A percentile compares a stretch with the other conserved stretches of the same genome.
These are phyloP conservation scores for Mitragyna speciosa DNA, from an alignment of 257 asterid genomes.

Conservation along the genomic window DNA sequence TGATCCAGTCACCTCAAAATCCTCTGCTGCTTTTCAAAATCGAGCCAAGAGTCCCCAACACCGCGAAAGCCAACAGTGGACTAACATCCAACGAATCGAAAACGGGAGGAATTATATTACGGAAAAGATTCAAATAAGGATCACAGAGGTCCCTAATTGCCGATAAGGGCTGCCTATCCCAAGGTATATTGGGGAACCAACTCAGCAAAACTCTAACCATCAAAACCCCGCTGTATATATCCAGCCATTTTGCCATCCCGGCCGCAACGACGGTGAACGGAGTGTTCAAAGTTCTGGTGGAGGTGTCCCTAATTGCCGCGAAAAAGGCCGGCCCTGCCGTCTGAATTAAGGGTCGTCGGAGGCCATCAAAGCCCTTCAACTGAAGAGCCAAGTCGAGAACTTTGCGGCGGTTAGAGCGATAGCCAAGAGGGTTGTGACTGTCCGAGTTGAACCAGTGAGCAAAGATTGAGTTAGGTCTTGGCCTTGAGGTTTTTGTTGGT, in stretches of 20 bases:
- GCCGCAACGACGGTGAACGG: slow-evolving; percentile 92
- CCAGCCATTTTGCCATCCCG: slow-evolving; percentile 90
- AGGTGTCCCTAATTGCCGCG: slow-evolving; percentile 55
- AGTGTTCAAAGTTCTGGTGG: slow-evolving; percentile 58
- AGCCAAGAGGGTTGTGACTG: slow-evolving; percentile 60
- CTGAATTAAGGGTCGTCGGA: slow-evolving; percentile 31
- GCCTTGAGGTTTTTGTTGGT: too few relatives aligned
- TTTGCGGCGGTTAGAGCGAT: slow-evolving; percentile 51
- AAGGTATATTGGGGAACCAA: slow-evolving; percentile 95
- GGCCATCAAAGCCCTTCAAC: slow-evolving; percentile 27
- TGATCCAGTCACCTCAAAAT: slow-evolving; percentile 30
- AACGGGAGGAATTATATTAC: slow-evolving; percentile 85
- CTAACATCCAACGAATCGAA: slow-evolving; percentile 80
- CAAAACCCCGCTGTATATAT: slow-evolving; percentile 78
- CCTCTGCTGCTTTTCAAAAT: slow-evolving; percentile 58
- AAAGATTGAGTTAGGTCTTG: slow-evolving; percentile 24
- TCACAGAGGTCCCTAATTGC: slow-evolving; percentile 95
- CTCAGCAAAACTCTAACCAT: slow-evolving; percentile 86
- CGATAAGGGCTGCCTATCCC: slow-evolving; percentile 91
- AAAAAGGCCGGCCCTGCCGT: slow-evolving; percentile 76
- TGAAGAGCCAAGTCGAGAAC: slow-evolving; percentile 37
- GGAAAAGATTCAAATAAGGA: slow-evolving; percentile 84
- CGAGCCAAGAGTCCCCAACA: slow-evolving; percentile 74
- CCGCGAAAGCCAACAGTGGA: slow-evolving; percentile 79
- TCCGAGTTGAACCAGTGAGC: slow-evolving; percentile 74